phyloP scores from a whole-genome alignment of 2,329 filamentous ascomycete genomes.

The Lasiodiplodia gonubiensis region DNA sequence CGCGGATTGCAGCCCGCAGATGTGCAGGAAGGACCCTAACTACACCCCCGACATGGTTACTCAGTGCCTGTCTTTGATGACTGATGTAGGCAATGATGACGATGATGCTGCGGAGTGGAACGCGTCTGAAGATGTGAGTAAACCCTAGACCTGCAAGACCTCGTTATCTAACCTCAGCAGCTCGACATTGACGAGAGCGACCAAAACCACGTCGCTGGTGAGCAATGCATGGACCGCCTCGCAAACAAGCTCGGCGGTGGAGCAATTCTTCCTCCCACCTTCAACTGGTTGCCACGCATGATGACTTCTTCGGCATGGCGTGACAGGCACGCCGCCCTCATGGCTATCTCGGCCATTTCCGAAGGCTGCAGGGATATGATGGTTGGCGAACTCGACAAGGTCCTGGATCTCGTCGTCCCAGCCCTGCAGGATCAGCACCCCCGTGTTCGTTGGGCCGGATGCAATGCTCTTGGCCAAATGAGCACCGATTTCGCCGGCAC shows the following conservation, averaged over 20 bases:
- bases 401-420: constrained; percentile 92
- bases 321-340: constrained; percentile 93
- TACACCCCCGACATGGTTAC: constrained; percentile 98
- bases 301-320: constrained; percentile 94
- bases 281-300: constrained; percentile 97
- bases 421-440: constrained; percentile 88
- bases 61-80: constrained; percentile 97
- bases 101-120: constrained; percentile 96
- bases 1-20: constrained; percentile 88
- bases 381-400: constrained; percentile 91
- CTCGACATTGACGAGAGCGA: constrained; percentile 96
- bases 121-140: constrained; percentile 80
- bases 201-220: constrained; percentile 94
- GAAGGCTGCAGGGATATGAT: constrained; percentile 96
- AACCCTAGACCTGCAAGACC: background rate
- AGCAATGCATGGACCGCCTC: constrained; percentile 97
- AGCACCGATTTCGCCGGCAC: constrained; percentile 98
- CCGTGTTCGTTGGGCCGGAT: constrained; percentile 94
- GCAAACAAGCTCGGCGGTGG: constrained; percentile 97
- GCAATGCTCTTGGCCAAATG: constrained; percentile 99
- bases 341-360: constrained; percentile 98
- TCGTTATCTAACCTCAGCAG: constrained; percentile 51
- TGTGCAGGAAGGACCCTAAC: constrained; percentile 92
- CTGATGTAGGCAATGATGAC: constrained; percentile 91
- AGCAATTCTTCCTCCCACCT: constrained; percentile 89